Evolutionary conservation across 495 filamentous ascomycete species (phyloP).

Genomic region (Aspergillus ellipticus): DNA sequence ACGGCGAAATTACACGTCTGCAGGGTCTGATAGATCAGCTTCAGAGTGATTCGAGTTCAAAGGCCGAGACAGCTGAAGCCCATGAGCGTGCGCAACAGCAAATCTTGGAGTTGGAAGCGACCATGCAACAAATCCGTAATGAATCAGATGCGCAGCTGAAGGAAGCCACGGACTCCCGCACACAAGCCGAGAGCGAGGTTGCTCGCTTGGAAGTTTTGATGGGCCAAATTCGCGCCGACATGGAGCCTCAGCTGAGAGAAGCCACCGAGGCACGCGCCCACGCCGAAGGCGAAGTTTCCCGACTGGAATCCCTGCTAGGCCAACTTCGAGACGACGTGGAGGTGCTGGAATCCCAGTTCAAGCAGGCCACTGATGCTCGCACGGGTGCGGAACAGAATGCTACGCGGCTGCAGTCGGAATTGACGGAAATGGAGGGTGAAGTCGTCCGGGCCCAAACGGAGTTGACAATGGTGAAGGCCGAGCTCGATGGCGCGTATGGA

Average conservation of each 20-base stretch:
- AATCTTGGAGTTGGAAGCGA: constrained; percentile 33
- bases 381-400: constrained; percentile 41
- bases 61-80: constrained; percentile 20
- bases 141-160: constrained; percentile 32
- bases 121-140: constrained; percentile 34
- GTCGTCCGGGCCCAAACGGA: constrained; percentile 86
- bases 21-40: constrained; percentile 24
- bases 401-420: constrained; percentile 57
- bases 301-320: constrained; percentile 20
- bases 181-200: constrained; percentile 14
- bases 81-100: constrained; percentile 30
- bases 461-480: constrained; percentile 84
- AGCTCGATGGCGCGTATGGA: constrained; percentile 92
- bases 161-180: constrained; percentile 20
- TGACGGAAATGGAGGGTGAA: constrained; percentile 73
- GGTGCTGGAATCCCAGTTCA: constrained; percentile 23
- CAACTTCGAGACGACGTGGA: constrained; percentile 23
- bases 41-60: constrained; percentile 8
- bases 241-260: constrained; percentile 22
- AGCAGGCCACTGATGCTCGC: constrained; percentile 26
- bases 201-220: constrained; percentile 18
- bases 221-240: constrained; percentile 11
- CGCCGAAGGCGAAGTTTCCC: constrained; percentile 16
- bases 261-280: constrained; percentile 10
- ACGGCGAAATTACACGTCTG: constrained; percentile 21